These are phyloP conservation scores for Boletellus ananas DNA, from an alignment of 768 basidiomycete genomes.

Conservation along the genomic window DNA sequence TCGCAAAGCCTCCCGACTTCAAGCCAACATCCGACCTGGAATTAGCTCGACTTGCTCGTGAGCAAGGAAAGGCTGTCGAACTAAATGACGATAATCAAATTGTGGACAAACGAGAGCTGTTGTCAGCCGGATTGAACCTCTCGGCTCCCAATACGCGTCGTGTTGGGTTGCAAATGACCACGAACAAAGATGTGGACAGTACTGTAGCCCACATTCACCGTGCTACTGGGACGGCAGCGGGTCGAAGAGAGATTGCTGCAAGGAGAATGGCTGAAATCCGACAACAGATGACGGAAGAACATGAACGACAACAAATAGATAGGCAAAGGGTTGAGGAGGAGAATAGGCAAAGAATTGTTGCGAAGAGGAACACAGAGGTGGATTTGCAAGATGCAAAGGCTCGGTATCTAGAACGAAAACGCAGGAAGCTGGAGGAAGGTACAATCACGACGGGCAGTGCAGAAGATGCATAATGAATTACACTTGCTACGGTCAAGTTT, in stretches of 20 bases:
- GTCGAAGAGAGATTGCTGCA: slow-evolving; percentile 76
- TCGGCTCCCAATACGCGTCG: slow-evolving; percentile 76
- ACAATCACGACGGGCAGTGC: neutral
- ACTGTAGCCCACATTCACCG: slow-evolving; percentile 50
- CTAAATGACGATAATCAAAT: slow-evolving; percentile 97
- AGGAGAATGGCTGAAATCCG: slow-evolving; percentile 76
- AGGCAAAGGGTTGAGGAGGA: slow-evolving; percentile 59
- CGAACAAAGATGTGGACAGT: slow-evolving; percentile 24
- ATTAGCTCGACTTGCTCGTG: slow-evolving; percentile 63
- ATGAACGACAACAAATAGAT: slow-evolving; percentile 52
- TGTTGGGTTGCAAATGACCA: slow-evolving; percentile 44
- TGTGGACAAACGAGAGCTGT: slow-evolving; percentile 89
- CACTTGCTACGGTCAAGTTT: neutral
- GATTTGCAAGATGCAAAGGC: slow-evolving; percentile 71
- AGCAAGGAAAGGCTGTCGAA: slow-evolving; percentile 82
- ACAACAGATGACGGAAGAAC: slow-evolving; percentile 74
- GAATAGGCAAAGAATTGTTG: slow-evolving; percentile 60
- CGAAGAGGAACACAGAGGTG: slow-evolving; percentile 72
- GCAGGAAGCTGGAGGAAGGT: slow-evolving; percentile 59
- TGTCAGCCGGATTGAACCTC: slow-evolving; percentile 90
- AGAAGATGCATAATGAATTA: slow-evolving; percentile 12
- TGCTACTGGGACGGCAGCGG: slow-evolving; percentile 84
- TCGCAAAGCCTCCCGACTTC: slow-evolving; percentile 67
- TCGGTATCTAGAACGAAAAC: slow-evolving; percentile 77
- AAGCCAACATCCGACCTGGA: slow-evolving; percentile 66